phyloP scores from a whole-genome alignment of 306 rosid genomes.

The Medicago ruthenica region DNA sequence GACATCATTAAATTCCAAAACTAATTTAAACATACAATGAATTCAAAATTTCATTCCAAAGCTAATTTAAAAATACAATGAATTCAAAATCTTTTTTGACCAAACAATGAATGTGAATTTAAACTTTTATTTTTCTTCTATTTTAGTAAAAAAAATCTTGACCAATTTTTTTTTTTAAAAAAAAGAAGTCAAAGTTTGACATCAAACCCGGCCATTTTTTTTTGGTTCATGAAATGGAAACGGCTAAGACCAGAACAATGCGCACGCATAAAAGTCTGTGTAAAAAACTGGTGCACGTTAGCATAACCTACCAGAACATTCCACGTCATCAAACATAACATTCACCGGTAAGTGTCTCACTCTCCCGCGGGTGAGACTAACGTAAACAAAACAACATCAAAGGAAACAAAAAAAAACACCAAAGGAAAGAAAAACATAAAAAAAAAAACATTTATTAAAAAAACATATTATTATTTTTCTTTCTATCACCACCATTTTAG shows the following conservation, averaged over 20 bases:
- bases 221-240: too few species aligned
- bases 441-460: neutral
- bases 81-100: neutral
- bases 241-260: constrained; percentile 6
- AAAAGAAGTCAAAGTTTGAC: neutral
- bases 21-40: too few species aligned
- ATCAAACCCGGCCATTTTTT: too few species aligned
- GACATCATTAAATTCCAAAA: neutral
- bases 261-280: constrained; percentile 58
- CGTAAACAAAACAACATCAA: neutral
- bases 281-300: constrained; percentile 44
- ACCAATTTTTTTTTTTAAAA: too few species aligned
- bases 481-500: neutral
- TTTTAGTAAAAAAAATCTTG: too few species aligned
- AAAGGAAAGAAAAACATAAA: too few species aligned
- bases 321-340: constrained; percentile 49
- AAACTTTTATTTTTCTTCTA: neutral
- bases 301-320: constrained; percentile 15
- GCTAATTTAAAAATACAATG: too few species aligned
- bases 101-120: neutral
- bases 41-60: too few species aligned
- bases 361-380: constrained; percentile 45
- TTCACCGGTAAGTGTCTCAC: constrained; percentile 25
- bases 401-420: neutral
- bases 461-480: too few species aligned